These are phyloP conservation scores for Metschnikowia continentalis DNA, from an alignment of 805 yeast genomes.

Conservation along the genomic window DNA sequence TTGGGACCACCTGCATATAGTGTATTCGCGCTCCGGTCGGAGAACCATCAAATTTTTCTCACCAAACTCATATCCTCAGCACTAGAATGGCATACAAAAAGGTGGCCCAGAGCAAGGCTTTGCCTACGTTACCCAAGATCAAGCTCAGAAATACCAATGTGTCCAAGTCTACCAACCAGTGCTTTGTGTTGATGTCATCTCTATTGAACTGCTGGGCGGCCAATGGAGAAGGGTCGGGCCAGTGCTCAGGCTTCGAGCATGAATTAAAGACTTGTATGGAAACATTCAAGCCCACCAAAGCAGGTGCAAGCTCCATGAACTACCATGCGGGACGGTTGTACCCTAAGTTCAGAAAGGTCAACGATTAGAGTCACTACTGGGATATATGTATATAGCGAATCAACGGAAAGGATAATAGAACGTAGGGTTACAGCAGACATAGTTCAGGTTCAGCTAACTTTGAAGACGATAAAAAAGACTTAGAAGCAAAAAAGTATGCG, in stretches of 20 bases:
- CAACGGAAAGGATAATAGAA: not conserved
- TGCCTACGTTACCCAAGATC: constrained; percentile 72
- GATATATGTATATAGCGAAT: constrained; percentile 8
- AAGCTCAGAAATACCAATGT: constrained; percentile 63
- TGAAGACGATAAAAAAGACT: not conserved
- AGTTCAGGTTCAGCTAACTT: not conserved
- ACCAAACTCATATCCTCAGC: constrained; percentile 1
- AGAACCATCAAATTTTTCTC: constrained; percentile 7
- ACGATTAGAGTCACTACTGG: constrained; percentile 24
- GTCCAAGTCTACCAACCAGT: constrained; percentile 59
- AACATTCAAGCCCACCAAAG: constrained; percentile 35
- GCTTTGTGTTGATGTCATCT: constrained; percentile 78
- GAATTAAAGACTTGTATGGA: constrained; percentile 77
- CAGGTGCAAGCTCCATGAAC: constrained; percentile 44
- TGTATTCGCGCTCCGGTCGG: not conserved
- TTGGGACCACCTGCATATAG: not conserved
- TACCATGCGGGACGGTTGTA: constrained; percentile 54
- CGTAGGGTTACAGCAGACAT: not conserved
- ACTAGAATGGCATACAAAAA: constrained; percentile 40
- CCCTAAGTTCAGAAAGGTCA: constrained; percentile 48
- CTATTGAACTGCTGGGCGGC: constrained; percentile 95
- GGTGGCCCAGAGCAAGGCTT: constrained; percentile 36
- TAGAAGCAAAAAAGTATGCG: constrained; percentile 18
- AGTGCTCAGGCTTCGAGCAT: constrained; percentile 60
- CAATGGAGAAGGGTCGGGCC: constrained; percentile 74